Percentiles rank a stretch among this genome's conserved stretches.
Conservation (phyloP, 352 stramenopile genomes). For the Pythium chondricola region DNA sequence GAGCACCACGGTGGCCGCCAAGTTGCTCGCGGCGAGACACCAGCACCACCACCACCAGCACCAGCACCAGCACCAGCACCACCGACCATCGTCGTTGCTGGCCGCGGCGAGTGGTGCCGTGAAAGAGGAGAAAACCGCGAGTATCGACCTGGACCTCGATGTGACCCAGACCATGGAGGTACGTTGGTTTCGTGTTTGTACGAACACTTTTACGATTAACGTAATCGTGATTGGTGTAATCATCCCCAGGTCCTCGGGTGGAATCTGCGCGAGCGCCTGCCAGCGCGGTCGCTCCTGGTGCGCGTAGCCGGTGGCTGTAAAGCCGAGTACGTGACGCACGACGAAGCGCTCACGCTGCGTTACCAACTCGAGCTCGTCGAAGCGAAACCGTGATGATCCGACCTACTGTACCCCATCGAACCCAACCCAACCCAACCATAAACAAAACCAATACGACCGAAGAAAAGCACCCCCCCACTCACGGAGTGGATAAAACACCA, state of each 20-base stretch:
- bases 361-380: slow-evolving; percentile 18
- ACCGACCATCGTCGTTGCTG: slow-evolving; percentile 5
- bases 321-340: slow-evolving; percentile 21
- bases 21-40: slow-evolving; percentile 9
- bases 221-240: too few relatives aligned
- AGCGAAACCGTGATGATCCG: slow-evolving; percentile 15
- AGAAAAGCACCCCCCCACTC: not conserved
- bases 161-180: slow-evolving; percentile 11
- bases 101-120: slow-evolving; percentile 1
- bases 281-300: slow-evolving; percentile 12
- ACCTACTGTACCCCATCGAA: not conserved
- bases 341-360: slow-evolving; percentile 22
- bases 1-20: slow-evolving; percentile 22
- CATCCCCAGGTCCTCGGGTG: slow-evolving; percentile 14
- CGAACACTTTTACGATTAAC: not conserved
- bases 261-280: slow-evolving; percentile 15
- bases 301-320: slow-evolving; percentile 12
- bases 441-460: not conserved
- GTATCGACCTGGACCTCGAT: slow-evolving; percentile 15
- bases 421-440: not conserved
- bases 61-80: slow-evolving; percentile 12
- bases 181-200: not conserved
- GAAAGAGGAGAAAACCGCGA: slow-evolving; percentile 14
- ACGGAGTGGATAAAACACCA: slow-evolving; percentile 1
- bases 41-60: slow-evolving; percentile 10